These are phyloP conservation scores for Austropuccinia psidii DNA, from an alignment of 1,284 basidiomycete species.

Conservation along the genomic window DNA sequence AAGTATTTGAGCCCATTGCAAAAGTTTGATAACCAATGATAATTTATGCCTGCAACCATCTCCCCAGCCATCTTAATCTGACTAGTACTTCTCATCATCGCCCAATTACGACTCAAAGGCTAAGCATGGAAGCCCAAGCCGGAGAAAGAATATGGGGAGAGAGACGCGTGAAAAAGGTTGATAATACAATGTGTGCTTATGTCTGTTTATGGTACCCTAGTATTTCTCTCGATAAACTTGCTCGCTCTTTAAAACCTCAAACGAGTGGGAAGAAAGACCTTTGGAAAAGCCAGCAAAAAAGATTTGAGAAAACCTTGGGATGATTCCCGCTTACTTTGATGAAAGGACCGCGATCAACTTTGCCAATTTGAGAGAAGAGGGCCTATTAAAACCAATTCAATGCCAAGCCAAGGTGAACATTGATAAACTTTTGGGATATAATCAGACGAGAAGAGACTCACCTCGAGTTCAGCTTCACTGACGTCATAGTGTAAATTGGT, in stretches of 20 bases:
- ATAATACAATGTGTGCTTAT: neutral
- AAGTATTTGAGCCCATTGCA: neutral
- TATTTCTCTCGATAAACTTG: neutral
- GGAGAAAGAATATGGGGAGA: too few relatives aligned
- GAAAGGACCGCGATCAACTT: slow-evolving; percentile 27
- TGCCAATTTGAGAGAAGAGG: slow-evolving; percentile 28
- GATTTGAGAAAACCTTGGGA: slow-evolving; percentile 13
- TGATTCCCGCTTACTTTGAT: slow-evolving; percentile 32
- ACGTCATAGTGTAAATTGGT: slow-evolving; percentile 31
- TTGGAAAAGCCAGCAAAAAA: too few relatives aligned
- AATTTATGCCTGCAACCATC: too few relatives aligned
- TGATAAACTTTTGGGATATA: too few relatives aligned
- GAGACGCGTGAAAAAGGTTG: too few relatives aligned
- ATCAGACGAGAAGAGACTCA: neutral
- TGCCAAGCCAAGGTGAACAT: neutral
- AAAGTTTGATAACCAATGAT: too few relatives aligned
- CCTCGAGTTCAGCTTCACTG: slow-evolving; percentile 33
- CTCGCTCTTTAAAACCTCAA: too few relatives aligned
- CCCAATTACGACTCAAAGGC: too few relatives aligned
- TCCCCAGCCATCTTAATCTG: too few relatives aligned
- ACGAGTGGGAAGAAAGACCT: too few relatives aligned
- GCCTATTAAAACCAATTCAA: neutral
- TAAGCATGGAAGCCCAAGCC: too few relatives aligned
- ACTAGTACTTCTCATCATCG: too few relatives aligned
- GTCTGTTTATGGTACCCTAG: neutral